phyloP scores from a whole-genome alignment of 345 rosid species.

The Pistacia vera region DNA sequence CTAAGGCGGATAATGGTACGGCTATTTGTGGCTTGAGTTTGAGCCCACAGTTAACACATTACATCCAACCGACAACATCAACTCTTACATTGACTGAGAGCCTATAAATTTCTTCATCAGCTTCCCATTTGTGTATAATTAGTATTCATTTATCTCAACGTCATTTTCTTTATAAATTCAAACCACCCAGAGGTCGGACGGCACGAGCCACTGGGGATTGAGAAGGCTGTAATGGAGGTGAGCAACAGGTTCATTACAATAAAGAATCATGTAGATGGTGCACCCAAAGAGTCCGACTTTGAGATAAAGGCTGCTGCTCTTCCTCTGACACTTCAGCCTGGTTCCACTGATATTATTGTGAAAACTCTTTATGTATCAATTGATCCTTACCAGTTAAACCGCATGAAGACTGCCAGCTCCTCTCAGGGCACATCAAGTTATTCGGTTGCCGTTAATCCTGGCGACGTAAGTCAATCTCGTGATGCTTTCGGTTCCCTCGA shows the following conservation, averaged over 20 bases:
- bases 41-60: too few relatives aligned
- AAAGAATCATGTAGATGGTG: conserved; percentile 36
- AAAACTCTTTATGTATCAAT: conserved; percentile 55
- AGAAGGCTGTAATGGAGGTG: conserved; percentile 29
- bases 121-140: neutral
- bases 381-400: conserved; percentile 62
- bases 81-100: too few relatives aligned
- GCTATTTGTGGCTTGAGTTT: too few relatives aligned
- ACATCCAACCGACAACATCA: too few relatives aligned
- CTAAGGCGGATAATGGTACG: too few relatives aligned
- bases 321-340: conserved; percentile 25
- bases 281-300: conserved; percentile 45
- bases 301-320: conserved; percentile 33
- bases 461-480: conserved; percentile 32
- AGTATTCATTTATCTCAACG: neutral
- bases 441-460: conserved; percentile 33
- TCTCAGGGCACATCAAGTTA: conserved; percentile 28
- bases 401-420: conserved; percentile 48
- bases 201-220: neutral
- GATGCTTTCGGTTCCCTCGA: too few relatives aligned
- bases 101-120: too few relatives aligned
- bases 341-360: conserved; percentile 35
- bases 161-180: neutral
- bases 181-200: neutral
- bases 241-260: conserved; percentile 38